Conservation (phyloP, 106 monocot species). For the Iris macrosiphon region DNA sequence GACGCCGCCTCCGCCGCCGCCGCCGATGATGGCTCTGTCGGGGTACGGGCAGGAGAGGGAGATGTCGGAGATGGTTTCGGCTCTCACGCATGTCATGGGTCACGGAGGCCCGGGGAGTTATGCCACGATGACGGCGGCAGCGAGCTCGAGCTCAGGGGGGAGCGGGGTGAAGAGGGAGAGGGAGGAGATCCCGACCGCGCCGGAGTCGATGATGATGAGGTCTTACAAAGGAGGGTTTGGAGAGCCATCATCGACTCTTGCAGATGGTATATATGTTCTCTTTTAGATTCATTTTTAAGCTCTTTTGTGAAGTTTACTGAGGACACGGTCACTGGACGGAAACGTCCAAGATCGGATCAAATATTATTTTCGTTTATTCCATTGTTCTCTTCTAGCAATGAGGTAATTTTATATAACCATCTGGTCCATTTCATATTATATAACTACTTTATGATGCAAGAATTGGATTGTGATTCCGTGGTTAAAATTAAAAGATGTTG, state of each 20-base stretch:
- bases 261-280: no score
- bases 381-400: no score
- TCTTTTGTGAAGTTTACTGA: background rate
- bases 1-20: background rate
- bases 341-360: no score
- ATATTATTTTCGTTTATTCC: no score
- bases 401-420: no score
- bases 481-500: no score
- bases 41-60: conserved; percentile 19
- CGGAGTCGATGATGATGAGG: background rate
- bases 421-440: no score
- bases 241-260: background rate
- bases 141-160: no score
- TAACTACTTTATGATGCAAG: no score
- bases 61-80: conserved; percentile 52
- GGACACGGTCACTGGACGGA: background rate
- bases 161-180: conserved; percentile 22
- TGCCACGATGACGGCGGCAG: background rate
- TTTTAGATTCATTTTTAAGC: no score
- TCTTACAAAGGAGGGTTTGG: conserved; percentile 13
- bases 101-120: background rate
- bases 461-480: no score
- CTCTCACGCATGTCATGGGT: conserved; percentile 38
- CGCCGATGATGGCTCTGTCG: background rate
- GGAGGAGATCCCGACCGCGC: conserved; percentile 20